Evolutionary conservation across 257 asterid genomes (phyloP).

Genomic region (Ehretia macrophylla): DNA sequence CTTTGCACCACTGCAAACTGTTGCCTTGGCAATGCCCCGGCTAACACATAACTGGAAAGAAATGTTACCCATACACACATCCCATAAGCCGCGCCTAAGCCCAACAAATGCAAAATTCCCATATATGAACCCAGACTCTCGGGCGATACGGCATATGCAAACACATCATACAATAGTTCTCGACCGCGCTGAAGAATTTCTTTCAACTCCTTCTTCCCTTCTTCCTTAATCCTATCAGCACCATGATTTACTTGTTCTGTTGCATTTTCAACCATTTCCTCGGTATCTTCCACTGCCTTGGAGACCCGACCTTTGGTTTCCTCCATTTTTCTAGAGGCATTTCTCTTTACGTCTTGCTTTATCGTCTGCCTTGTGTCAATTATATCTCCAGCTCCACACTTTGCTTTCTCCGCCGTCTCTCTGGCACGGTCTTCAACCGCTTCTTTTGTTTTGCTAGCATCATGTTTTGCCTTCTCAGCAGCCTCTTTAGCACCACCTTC

Average conservation of each 20-base stretch:
- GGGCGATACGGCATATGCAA: slow-evolving; percentile 20
- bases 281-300: slow-evolving; percentile 14
- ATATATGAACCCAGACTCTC: slow-evolving; percentile 20
- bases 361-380: slow-evolving; percentile 15
- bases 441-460: not conserved
- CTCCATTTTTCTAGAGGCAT: slow-evolving; percentile 14
- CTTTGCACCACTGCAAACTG: slow-evolving; percentile 74
- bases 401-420: slow-evolving; percentile 15
- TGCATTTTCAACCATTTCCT: slow-evolving; percentile 15
- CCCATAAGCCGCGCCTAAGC: slow-evolving; percentile 61
- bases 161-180: slow-evolving; percentile 24
- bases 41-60: slow-evolving; percentile 60
- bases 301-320: slow-evolving; percentile 11
- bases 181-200: slow-evolving; percentile 26
- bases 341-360: slow-evolving; percentile 7
- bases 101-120: slow-evolving; percentile 42
- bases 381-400: not conserved
- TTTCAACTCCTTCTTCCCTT: slow-evolving; percentile 34
- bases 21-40: slow-evolving; percentile 56
- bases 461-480: slow-evolving; percentile 1
- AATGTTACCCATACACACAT: slow-evolving; percentile 72
- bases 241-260: slow-evolving; percentile 16
- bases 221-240: slow-evolving; percentile 16
- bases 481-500: not conserved
- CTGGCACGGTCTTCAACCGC: slow-evolving; percentile 3